Evolutionary conservation across 768 basidiomycete species (phyloP), one percentile per base, ranked within the genome.

Genomic region (Leccinum uliginosum): DNA sequence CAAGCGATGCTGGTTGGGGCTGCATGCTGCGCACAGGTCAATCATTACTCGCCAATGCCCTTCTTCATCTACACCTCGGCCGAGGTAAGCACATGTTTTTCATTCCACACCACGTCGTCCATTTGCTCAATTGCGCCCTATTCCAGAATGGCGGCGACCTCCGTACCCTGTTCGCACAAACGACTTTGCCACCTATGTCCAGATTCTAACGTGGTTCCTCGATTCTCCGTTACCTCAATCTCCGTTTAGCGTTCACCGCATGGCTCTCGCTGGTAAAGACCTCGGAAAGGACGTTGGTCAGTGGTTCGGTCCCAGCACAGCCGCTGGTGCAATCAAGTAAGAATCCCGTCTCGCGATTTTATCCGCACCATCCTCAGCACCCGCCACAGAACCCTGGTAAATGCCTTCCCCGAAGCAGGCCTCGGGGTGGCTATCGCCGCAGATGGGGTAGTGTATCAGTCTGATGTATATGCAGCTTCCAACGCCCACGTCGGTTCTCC

Each of bases 271-370:
- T 0, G 96, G 96, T 1, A 95, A 98, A 67, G 89, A 94, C 63
- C 80, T 98, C 1, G 96, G 96, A 12, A 98, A 91, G 59, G 91
- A 93, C 61, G 89, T 98, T 0, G 96, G 96, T 1, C 89, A 93
- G 71, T 98, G 96, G 96, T 98, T 98, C 66, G 96, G 96, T 0
- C 96, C 96, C 0, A 95, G 91, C 67, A 93, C 91, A 0, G 97
- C 96, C n/a, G 94, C 95, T 8, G 94, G 95, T 35, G 95, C 93
- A 11, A 89, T 98, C 75, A 93, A 89, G 89, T 92, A 67, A 55
- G 80, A 69, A 48, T 27, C 12, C 56, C 40, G 4, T 53, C 40
- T 38, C 32, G 21, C 46, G 19, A 8, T 29, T 12, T 17, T 46
- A 2, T 50, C 54, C 23, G 9, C 21, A 35, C 48, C 51, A 6